phyloP scores from a whole-genome alignment of 805 yeast genomes.

The Metschnikowia hibisci region DNA sequence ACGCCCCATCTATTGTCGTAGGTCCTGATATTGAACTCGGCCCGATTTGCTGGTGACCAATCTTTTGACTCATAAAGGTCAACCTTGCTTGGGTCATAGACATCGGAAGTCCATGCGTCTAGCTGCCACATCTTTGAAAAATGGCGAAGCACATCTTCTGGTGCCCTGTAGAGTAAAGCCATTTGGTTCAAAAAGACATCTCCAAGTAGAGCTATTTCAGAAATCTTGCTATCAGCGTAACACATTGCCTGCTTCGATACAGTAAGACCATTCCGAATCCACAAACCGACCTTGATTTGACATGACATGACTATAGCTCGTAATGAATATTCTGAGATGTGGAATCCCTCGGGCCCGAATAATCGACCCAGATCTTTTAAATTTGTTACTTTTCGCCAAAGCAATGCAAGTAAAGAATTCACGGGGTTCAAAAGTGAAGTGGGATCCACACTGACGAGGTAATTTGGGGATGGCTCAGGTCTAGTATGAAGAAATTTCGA shows the following conservation, averaged over 20 bases:
- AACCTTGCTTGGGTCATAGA: constrained; percentile 6
- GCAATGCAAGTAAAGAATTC: constrained; percentile 49
- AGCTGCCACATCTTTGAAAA: constrained; percentile 58
- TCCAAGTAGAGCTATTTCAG: constrained; percentile 39
- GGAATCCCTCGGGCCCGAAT: constrained; percentile 14
- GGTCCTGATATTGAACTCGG: constrained; percentile 33
- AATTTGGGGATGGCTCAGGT: constrained; percentile 24
- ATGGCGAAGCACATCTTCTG: constrained; percentile 31
- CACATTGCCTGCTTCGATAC: constrained; percentile 48
- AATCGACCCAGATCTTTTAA: neutral
- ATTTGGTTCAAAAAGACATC: constrained; percentile 47
- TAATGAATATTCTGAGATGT: constrained; percentile 53
- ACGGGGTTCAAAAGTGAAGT: constrained; percentile 60
- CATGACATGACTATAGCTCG: constrained; percentile 57
- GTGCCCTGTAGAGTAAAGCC: constrained; percentile 37
- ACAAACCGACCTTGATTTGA: constrained; percentile 60
- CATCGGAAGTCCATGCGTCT: constrained; percentile 15
- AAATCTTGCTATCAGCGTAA: constrained; percentile 41
- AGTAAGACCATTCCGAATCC: constrained; percentile 70
- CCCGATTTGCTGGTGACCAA: constrained; percentile 35
- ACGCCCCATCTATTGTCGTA: constrained; percentile 48
- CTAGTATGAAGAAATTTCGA: constrained; percentile 28
- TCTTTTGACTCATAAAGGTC: constrained; percentile 1
- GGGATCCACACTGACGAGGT: constrained; percentile 45
- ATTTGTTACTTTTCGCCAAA: constrained; percentile 32